Percentiles rank a stretch among this genome's conserved stretches.
These are phyloP conservation scores for Furcasterigmium furcatum DNA, from an alignment of 2,329 filamentous ascomycete species.

Conservation along the genomic window DNA sequence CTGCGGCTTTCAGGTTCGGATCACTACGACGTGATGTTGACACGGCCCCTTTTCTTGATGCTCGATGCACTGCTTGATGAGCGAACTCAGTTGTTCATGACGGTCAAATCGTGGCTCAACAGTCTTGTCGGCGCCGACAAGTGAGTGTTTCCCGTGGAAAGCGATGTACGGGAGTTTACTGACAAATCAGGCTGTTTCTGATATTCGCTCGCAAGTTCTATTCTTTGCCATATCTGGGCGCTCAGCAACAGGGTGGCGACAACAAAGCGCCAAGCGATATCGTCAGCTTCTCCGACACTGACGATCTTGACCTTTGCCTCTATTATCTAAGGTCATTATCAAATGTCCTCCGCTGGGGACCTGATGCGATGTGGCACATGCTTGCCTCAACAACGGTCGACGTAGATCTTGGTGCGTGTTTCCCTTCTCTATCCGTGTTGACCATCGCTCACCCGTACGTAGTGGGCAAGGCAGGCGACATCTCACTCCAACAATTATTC, in stretches of 20 bases:
- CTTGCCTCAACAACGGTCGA: slow-evolving; percentile 61
- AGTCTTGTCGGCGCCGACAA: slow-evolving; percentile 60
- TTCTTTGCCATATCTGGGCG: slow-evolving; percentile 49
- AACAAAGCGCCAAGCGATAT: slow-evolving; percentile 19
- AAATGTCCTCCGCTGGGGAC: slow-evolving; percentile 67
- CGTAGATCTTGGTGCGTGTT: slow-evolving; percentile 49
- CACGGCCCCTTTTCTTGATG: slow-evolving; percentile 76
- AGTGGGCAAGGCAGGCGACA: slow-evolving; percentile 50
- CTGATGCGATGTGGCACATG: slow-evolving; percentile 66
- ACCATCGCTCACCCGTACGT: too few relatives aligned
- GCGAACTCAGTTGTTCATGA: slow-evolving; percentile 70
- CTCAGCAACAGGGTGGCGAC: slow-evolving; percentile 16
- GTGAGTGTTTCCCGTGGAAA: slow-evolving; percentile 31
- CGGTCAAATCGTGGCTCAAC: slow-evolving; percentile 78
- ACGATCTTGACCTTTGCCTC: slow-evolving; percentile 72
- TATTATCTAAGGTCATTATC: slow-evolving; percentile 76
- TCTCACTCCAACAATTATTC: slow-evolving; percentile 66
- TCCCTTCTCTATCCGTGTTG: too few relatives aligned
- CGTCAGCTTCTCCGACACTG: slow-evolving; percentile 44
- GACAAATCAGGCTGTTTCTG: slow-evolving; percentile 49
- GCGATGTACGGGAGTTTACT: neutral
- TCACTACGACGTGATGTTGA: slow-evolving; percentile 71
- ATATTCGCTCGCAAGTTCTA: slow-evolving; percentile 58
- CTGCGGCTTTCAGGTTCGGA: slow-evolving; percentile 52
- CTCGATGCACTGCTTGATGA: slow-evolving; percentile 76